These are phyloP conservation scores for Tuber umbilicatum DNA, from an alignment of 495 filamentous ascomycete genomes.

Conservation along the genomic window DNA sequence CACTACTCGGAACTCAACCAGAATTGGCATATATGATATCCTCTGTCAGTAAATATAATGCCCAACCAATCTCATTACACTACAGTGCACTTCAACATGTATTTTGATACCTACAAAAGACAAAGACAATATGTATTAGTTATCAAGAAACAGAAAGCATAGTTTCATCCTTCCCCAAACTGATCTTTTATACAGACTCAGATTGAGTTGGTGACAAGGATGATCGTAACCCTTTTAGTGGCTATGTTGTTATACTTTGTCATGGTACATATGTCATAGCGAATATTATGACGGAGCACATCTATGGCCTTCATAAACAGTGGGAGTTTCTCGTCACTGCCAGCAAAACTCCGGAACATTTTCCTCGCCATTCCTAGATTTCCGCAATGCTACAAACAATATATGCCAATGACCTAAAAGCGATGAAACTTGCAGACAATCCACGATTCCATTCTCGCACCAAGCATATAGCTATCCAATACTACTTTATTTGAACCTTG, in stretches of 20 bases:
- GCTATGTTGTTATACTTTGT: slow-evolving; percentile 14
- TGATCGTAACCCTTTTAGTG: neutral
- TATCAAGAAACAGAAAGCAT: too few species aligned
- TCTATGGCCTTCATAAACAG: neutral
- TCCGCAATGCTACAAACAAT: neutral
- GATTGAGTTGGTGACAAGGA: neutral
- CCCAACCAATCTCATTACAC: too few species aligned
- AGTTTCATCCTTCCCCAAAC: too few species aligned
- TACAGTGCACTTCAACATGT: too few species aligned
- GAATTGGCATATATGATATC: too few species aligned
- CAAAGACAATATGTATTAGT: too few species aligned
- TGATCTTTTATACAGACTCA: neutral
- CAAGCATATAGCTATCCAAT: neutral
- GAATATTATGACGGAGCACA: neutral
- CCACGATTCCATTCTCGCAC: neutral
- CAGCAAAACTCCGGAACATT: too few species aligned
- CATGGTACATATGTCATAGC: neutral
- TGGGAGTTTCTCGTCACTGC: neutral
- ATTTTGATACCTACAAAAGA: too few species aligned
- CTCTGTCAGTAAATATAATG: too few species aligned
- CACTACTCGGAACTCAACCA: too few species aligned
- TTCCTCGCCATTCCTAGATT: too few species aligned
- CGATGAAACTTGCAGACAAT: neutral
- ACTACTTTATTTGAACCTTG: neutral
- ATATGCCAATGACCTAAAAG: neutral